Evolutionary conservation across 495 filamentous ascomycete genomes (phyloP).

Genomic region (Daldinia concentrica): DNA sequence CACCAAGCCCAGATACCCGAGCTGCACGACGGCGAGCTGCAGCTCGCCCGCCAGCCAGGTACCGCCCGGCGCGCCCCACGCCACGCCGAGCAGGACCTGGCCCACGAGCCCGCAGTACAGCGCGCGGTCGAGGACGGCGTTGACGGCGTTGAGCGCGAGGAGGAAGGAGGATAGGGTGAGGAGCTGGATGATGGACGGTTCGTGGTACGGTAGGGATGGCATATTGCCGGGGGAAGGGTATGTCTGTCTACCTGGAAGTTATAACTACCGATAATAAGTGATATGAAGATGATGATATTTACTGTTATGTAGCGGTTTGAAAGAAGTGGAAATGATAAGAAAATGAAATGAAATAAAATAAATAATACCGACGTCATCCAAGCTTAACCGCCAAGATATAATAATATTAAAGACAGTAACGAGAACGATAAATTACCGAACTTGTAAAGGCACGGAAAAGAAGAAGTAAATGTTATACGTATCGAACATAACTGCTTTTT

Average conservation of each 20-base stretch:
- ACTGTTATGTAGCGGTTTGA: not conserved
- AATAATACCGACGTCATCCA: slow-evolving; percentile 8
- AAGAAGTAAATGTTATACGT: too few species aligned
- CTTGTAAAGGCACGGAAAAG: too few species aligned
- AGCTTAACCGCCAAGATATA: not conserved
- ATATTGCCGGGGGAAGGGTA: not conserved
- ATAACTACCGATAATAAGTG: not conserved
- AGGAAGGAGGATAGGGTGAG: slow-evolving; percentile 72
- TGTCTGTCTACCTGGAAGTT: not conserved
- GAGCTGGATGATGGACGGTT: slow-evolving; percentile 66
- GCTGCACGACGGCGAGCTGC: slow-evolving; percentile 68
- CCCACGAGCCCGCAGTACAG: slow-evolving; percentile 79
- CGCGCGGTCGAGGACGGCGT: slow-evolving; percentile 65
- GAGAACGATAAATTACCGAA: too few species aligned
- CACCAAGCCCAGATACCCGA: slow-evolving; percentile 82
- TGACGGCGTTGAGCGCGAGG: slow-evolving; percentile 68
- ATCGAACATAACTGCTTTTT: too few species aligned
- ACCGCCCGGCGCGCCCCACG: slow-evolving; percentile 68
- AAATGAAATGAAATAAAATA: not conserved
- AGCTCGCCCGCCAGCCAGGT: slow-evolving; percentile 55
- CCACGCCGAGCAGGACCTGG: slow-evolving; percentile 75
- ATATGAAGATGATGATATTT: not conserved
- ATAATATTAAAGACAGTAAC: too few species aligned
- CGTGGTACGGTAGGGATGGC: slow-evolving; percentile 63
- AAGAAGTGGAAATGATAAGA: not conserved